Conservation (phyloP, 2,329 filamentous ascomycete genomes). For the Cordyceps cicadae region DNA sequence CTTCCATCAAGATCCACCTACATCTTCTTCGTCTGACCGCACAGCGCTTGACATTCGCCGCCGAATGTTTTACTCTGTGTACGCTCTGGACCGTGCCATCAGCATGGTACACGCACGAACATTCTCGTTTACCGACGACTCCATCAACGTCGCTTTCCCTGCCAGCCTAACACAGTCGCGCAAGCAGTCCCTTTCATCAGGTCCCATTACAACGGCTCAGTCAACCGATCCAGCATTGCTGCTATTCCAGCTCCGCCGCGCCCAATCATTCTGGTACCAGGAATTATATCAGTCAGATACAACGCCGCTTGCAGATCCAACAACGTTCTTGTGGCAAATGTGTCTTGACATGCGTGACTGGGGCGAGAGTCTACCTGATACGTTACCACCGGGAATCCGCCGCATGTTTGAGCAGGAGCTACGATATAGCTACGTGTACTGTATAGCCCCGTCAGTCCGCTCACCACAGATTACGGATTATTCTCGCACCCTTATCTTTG, state of each 20-base stretch:
- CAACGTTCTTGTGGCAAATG: conserved; percentile 65
- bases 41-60: conserved; percentile 67
- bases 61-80: conserved; percentile 83
- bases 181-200: conserved; percentile 33
- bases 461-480: conserved; percentile 67
- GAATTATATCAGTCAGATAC: conserved; percentile 73
- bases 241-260: conserved; percentile 73
- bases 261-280: conserved; percentile 86
- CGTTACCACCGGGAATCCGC: conserved; percentile 56
- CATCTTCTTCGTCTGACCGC: conserved; percentile 58
- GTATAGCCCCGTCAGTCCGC: conserved; percentile 70
- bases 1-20: conserved; percentile 82
- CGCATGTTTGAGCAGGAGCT: conserved; percentile 81
- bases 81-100: conserved; percentile 78
- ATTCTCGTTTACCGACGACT: conserved; percentile 90
- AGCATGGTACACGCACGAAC: conserved; percentile 81
- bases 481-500: conserved; percentile 73
- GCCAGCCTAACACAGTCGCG: conserved; percentile 32
- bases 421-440: conserved; percentile 85
- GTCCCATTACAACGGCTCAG: conserved; percentile 36
- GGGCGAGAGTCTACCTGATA: conserved; percentile 66
- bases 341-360: conserved; percentile 72
- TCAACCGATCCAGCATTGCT: conserved; percentile 63
- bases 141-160: conserved; percentile 73
- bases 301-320: conserved; percentile 57